These are phyloP conservation scores for Leccinum pallidistipes DNA, from an alignment of 1,284 basidiomycete species.

Conservation along the genomic window DNA sequence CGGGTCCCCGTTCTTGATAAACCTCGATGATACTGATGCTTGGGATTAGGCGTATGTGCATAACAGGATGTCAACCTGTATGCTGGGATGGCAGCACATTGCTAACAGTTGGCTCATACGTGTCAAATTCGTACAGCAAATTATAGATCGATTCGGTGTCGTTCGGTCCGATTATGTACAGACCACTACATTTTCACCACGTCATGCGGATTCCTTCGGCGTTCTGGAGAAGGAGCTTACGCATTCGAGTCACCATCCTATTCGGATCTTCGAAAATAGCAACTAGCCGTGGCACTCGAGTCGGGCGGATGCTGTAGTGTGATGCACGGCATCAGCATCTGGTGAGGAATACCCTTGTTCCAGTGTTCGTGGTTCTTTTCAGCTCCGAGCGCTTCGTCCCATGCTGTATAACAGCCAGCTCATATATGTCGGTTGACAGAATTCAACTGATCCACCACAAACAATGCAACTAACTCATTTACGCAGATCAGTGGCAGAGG, in stretches of 20 bases:
- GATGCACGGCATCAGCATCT: neutral
- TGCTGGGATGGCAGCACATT: neutral
- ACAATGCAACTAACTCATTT: neutral
- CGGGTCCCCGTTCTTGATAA: conserved; percentile 1
- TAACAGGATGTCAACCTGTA: neutral
- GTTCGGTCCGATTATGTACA: conserved; percentile 5
- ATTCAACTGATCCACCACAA: neutral
- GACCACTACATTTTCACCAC: neutral
- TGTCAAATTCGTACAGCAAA: conserved; percentile 16
- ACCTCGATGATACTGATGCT: conserved; percentile 5
- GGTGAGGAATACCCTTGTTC: conserved; percentile 27
- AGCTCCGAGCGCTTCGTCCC: neutral
- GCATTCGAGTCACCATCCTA: neutral
- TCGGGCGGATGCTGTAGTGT: neutral
- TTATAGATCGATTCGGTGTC: neutral
- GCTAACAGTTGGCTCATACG: neutral
- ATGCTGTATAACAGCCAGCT: conserved; percentile 9
- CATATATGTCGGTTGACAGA: neutral
- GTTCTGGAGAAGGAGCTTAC: conserved; percentile 1
- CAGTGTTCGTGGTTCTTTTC: neutral
- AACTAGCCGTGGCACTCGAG: neutral
- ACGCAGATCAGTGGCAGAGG: conserved; percentile 18
- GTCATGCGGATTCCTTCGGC: neutral
- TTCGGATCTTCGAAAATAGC: neutral
- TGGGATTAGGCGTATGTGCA: conserved; percentile 17